phyloP scores from a whole-genome alignment of 768 basidiomycete species.

The Boletus reticulatus region DNA sequence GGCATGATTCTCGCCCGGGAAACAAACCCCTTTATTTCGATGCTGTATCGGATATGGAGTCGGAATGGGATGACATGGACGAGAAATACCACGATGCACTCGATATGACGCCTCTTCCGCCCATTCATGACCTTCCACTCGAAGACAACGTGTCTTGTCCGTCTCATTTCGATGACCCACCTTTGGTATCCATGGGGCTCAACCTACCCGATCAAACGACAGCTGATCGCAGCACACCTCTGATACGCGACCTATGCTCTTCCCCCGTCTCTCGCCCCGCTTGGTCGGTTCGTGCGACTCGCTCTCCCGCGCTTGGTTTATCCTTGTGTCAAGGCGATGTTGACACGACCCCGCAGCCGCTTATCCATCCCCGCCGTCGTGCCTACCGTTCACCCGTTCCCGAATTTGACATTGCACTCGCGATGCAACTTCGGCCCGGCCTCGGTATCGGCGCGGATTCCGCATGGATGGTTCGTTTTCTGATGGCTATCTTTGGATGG shows the following conservation, averaged over 20 bases:
- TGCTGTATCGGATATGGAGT: constrained; percentile 18
- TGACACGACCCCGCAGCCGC: constrained; percentile 8
- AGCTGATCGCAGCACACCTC: constrained; percentile 6
- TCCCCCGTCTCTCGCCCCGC: constrained; percentile 21
- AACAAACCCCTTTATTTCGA: constrained; percentile 7
- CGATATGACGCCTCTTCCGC: constrained; percentile 24
- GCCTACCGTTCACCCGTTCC: constrained; percentile 43
- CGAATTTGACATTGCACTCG: constrained; percentile 63
- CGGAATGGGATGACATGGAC: constrained; percentile 26
- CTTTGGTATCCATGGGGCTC: constrained; percentile 1
- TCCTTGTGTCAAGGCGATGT: constrained; percentile 3
- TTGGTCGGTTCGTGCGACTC: constrained; percentile 31
- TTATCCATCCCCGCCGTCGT: constrained; percentile 22
- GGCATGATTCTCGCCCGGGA: neutral
- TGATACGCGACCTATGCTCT: constrained; percentile 14
- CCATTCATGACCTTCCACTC: constrained; percentile 18
- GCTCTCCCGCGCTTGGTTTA: constrained; percentile 21
- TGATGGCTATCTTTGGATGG: constrained; percentile 82
- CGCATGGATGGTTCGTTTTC: constrained; percentile 75
- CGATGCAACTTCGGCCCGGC: constrained; percentile 75
- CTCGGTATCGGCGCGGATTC: constrained; percentile 69
- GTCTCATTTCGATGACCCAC: constrained; percentile 12
- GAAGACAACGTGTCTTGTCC: constrained; percentile 6
- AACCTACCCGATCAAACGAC: constrained; percentile 7
- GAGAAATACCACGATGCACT: constrained; percentile 33